Base-by-base conservation (phyloP, 805 yeast species). In the Kluyveromyces aestuarii region DNA sequence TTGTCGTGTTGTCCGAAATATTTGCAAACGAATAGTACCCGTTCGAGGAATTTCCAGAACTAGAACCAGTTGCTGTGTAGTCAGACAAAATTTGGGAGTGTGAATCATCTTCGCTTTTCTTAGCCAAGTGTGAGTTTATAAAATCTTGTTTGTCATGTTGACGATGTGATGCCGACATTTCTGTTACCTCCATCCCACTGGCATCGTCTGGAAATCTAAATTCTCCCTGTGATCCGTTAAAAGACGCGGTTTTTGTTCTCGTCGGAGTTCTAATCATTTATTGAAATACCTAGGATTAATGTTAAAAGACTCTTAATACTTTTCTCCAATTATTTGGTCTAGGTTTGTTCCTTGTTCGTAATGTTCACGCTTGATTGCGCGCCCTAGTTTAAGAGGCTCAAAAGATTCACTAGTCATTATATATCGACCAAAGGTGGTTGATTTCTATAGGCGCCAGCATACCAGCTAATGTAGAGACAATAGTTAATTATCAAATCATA, bases 211-310 rank as follows among this genome's bases (percentile, higher is more conserved):
- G 75, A 47, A 70, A 71, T 47, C 63, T 61, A 54, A 71, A 71
- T 14, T 55, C 65, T 64, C 67, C 61, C 51, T 71, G 74, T 1
- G 66, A 56, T 6, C 75, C 75, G 21, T 61, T 63, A 47, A 68
- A 70, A 0, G 74, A 69, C 8, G 59, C 52, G 1, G 73, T 63
- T 53, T 67, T 70, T 27, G 68, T 58, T 51, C 67, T 63, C 17
- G 64, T 59, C 8, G 67, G 68, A 13, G 61, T 48, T 49, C 67
- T 58, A 14, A 62, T 56, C 57, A 57, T 52, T 42, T 14, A 30
- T 40, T 14, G 35, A 30, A 21, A 30, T 30, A 30, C 14, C 35
- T 30, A 11, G 14, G 14, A 30, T 30, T 30, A 13, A 30, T 30
- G 4, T 30, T 30, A 30, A 30, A 30, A 30, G 14, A 13, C 11